Evolutionary conservation across 2,329 filamentous ascomycete genomes (phyloP), one percentile per base, ranked within the genome.

Genomic region (Trichoderma sp.): DNA sequence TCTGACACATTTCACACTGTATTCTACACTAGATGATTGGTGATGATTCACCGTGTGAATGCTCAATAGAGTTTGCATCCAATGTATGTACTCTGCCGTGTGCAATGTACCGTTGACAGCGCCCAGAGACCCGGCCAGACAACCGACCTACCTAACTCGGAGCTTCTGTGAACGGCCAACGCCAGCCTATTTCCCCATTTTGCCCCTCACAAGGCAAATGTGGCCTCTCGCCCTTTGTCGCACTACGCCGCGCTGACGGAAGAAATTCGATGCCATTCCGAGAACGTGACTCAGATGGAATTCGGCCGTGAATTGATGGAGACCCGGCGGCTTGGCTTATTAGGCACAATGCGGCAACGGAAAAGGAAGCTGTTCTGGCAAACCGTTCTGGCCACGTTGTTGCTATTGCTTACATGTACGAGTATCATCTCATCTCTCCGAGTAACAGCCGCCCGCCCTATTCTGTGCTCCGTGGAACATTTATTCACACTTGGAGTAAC

Each of bases 171-270:
- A 64, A 61, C 53, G 47, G 9, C 50, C 50, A 63, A 59, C 66
- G 57, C 53, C 55, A 68, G 43, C n/a, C 55, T 8, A 34, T 30
- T 61, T 64, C 61, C 30, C 68, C 68, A 61, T 73, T 66, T 68
- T 36, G 62, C 64, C 71, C 71, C 68, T 59, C 65, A 68, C 64
- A 72, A 68, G 73, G 70, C 72, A 72, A 71, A 72, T 61, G 30
- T 68, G 17, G 34, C 64, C 50, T 70, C 28, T 66, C 43, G 13
- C 61, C 34, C 50, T 39, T 50, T 50, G 36, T 20, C 62, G 39
- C 62, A 50, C 62, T 50, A 32, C 23, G 47, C 39, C 39, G 3
- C 66, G 66, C 43, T 69, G 66, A 69, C 66, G 55, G 57, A 30
- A 36, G 57, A 69, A 28, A 8, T 61, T 58, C 64, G 39, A 63